These are phyloP conservation scores for Penicillium polonicum DNA, from an alignment of 2,329 filamentous ascomycete genomes.

Conservation along the genomic window DNA sequence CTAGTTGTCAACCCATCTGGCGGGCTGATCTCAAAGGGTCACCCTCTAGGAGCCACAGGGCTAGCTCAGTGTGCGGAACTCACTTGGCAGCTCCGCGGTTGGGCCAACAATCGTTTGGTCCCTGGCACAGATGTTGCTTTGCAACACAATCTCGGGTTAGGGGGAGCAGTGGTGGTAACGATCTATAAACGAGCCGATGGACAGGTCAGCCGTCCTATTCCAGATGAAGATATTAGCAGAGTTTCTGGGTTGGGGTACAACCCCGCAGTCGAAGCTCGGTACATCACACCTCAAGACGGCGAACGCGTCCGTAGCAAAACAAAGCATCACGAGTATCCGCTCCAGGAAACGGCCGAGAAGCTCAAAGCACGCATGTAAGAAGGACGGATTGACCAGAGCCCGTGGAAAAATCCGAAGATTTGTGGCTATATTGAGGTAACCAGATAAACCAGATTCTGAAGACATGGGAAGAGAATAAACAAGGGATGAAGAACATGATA, in stretches of 20 bases:
- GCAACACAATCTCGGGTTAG: too few species aligned
- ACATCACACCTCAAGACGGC: slow-evolving; percentile 71
- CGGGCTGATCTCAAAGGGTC: too few species aligned
- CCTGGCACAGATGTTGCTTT: too few species aligned
- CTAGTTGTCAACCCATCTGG: too few species aligned
- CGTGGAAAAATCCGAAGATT: neutral
- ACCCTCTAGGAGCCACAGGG: too few species aligned
- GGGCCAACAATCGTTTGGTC: too few species aligned
- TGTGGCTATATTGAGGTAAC: neutral
- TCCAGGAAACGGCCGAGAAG: slow-evolving; percentile 39
- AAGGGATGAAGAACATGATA: neutral
- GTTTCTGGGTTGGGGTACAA: slow-evolving; percentile 75
- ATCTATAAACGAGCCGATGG: too few species aligned
- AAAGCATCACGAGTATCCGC: slow-evolving; percentile 67
- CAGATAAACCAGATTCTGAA: neutral
- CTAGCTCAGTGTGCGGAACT: too few species aligned
- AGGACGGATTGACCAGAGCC: neutral
- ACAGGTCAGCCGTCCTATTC: too few species aligned
- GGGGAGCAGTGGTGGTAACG: too few species aligned
- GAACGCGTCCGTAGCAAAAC: slow-evolving; percentile 68
- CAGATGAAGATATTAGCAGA: slow-evolving; percentile 60
- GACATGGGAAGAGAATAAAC: neutral
- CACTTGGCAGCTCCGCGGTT: too few species aligned
- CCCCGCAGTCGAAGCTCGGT: slow-evolving; percentile 82
- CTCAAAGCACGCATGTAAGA: slow-evolving; percentile 16